Evolutionary conservation across 1,284 basidiomycete genomes (phyloP), one percentile per base, ranked within the genome.

Genomic region (Ustilago hordei): DNA sequence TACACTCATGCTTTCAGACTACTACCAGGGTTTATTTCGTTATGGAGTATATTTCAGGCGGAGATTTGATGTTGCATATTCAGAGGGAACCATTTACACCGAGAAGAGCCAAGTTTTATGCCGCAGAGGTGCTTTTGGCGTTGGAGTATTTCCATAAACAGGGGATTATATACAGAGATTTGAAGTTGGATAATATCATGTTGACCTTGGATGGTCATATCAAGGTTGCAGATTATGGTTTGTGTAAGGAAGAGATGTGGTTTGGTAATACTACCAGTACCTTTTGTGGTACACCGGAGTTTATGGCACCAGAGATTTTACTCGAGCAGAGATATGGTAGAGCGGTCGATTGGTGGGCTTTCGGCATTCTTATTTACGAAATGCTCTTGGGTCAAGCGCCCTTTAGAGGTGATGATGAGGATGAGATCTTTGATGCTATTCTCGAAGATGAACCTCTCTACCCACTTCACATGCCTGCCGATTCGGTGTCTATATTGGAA

Each of bases 191-290:
- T 87, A 99, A 99, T 86, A 99, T 99, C 82, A 89, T 99, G 64
- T 88, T 99, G 82, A 98, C 96, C 9, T 88, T 98, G 47, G 97
- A 99, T 78, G 97, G 97, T 0, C 97, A 99, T 84, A 93, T 99
- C 85, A 99, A 99, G 87, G 95, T 99, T 19, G 97, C 95, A 62
- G 97, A 99, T 89, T 99, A 99, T 86, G 97, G 97, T 87, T 89
- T 99, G 60, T 99, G 97, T 88, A 99, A 99, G 87, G 97, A 99
- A 86, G 94, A 98, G 23, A 99, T 99, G 96, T 97, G 94, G 93
- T 92, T 90, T 81, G 95, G 95, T 19, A 92, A 92, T 83, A 98
- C 96, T n/a, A 99, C 97, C 5, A 94, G 93, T 85, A 99, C 97
- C 1, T 99, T 99, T 88, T 99, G 97, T 88, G 97, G 97, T 64